Conservation (phyloP, 2,329 filamentous ascomycete genomes). For the Aspergillus terreus region DNA sequence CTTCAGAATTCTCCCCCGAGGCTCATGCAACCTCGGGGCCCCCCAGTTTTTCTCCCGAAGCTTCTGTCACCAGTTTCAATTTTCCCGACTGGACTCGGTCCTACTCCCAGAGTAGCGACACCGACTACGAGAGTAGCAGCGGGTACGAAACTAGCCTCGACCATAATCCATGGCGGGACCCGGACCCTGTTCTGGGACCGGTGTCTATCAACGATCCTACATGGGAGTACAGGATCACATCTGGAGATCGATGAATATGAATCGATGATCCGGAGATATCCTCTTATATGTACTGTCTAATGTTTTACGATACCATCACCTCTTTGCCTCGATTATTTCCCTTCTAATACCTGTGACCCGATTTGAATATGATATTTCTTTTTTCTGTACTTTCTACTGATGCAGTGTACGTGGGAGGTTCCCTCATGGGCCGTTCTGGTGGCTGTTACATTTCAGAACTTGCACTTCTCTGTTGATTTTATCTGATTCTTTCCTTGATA, state of each 20-base stretch:
- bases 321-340: background rate
- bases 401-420: too few species aligned
- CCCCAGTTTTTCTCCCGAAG: background rate
- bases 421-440: too few species aligned
- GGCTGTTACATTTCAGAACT: too few species aligned
- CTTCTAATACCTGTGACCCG: background rate
- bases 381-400: background rate
- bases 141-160: slow-evolving; percentile 1
- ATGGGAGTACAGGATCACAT: slow-evolving; percentile 13
- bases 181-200: slow-evolving; percentile 5
- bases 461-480: background rate
- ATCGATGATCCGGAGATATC: background rate
- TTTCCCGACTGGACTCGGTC: slow-evolving; percentile 2
- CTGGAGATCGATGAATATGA: background rate
- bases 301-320: background rate
- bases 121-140: slow-evolving; percentile 10
- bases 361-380: background rate
- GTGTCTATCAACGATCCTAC: slow-evolving; percentile 12
- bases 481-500: background rate
- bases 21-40: background rate
- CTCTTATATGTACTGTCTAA: background rate
- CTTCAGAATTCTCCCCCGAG: background rate
- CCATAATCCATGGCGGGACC: background rate
- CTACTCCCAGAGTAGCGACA: slow-evolving; percentile 13
- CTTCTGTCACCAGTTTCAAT: slow-evolving; percentile 8